A percentile compares a stretch with the other conserved stretches of the same genome.
These are phyloP conservation scores for Hamigera avellanea DNA, from an alignment of 495 filamentous ascomycete genomes.

Conservation along the genomic window DNA sequence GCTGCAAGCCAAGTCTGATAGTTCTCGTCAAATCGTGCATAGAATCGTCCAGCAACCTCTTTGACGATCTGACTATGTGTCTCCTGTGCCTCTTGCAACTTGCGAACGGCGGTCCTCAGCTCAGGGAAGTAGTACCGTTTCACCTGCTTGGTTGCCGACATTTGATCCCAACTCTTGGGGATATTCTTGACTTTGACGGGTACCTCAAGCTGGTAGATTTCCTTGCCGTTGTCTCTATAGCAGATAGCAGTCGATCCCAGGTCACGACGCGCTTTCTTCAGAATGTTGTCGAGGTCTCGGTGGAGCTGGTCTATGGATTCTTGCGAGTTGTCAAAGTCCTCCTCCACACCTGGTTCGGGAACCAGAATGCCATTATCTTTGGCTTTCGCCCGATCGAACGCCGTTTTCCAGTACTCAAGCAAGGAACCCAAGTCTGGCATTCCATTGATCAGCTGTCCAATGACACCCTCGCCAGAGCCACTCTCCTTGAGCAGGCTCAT, in stretches of 20 bases:
- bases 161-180: conserved; percentile 84
- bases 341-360: conserved; percentile 80
- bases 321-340: conserved; percentile 84
- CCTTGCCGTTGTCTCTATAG: conserved; percentile 87
- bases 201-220: conserved; percentile 91
- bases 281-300: conserved; percentile 54
- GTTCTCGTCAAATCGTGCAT: conserved; percentile 73
- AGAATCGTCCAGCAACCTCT: conserved; percentile 75
- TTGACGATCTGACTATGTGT: conserved; percentile 88
- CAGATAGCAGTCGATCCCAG: conserved; percentile 58
- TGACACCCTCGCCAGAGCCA: conserved; percentile 62
- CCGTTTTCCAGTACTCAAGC: conserved; percentile 80
- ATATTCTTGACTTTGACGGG: conserved; percentile 74
- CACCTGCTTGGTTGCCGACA: conserved; percentile 82
- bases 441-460: conserved; percentile 66
- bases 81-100: conserved; percentile 88
- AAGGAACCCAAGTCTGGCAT: conserved; percentile 75
- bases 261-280: conserved; percentile 58
- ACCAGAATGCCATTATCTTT: conserved; percentile 66
- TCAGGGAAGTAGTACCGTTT: conserved; percentile 93
- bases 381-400: conserved; percentile 79
- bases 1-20: conserved; percentile 82
- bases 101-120: conserved; percentile 65
- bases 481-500: conserved; percentile 64
- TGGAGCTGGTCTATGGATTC: conserved; percentile 62